A percentile compares a stretch with the other conserved stretches of the same genome.
phyloP scores from a whole-genome alignment of 2,329 filamentous ascomycete genomes.

The Fusarium humuli region DNA sequence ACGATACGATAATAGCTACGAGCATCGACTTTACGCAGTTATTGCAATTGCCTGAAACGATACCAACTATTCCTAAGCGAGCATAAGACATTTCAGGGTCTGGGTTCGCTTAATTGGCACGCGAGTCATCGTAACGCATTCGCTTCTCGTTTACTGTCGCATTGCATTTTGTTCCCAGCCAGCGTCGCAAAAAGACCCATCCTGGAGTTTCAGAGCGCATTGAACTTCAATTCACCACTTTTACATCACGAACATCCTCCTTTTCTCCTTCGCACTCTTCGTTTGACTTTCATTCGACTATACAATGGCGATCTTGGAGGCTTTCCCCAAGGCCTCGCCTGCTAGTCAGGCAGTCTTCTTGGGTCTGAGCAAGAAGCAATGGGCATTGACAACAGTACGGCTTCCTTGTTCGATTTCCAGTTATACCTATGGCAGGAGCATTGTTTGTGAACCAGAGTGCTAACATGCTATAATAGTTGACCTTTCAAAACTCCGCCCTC shows the following conservation, averaged over 20 bases:
- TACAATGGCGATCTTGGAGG: slow-evolving; percentile 43
- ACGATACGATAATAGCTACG: neutral
- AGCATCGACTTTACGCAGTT: neutral
- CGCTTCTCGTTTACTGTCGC: slow-evolving; percentile 25
- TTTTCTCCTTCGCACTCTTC: neutral
- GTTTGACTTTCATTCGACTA: neutral
- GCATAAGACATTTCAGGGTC: neutral
- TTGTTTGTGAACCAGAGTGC: slow-evolving; percentile 1
- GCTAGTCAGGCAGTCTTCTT: slow-evolving; percentile 34
- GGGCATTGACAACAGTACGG: slow-evolving; percentile 41
- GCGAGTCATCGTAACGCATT: slow-evolving; percentile 6
- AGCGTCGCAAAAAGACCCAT: slow-evolving; percentile 33
- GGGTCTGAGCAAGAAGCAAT: slow-evolving; percentile 45
- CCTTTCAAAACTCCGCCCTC: slow-evolving; percentile 78
- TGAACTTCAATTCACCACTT: slow-evolving; percentile 1
- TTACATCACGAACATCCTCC: slow-evolving; percentile 8
- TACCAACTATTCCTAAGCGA: neutral
- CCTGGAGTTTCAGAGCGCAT: slow-evolving; percentile 23
- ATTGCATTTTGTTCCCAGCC: slow-evolving; percentile 33
- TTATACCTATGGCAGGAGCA: neutral
- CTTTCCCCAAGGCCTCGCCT: slow-evolving; percentile 17
- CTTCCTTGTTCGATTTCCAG: neutral
- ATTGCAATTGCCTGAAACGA: neutral
- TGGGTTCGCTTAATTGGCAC: neutral
- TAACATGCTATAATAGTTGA: slow-evolving; percentile 66